Evolutionary conservation across 2,329 filamentous ascomycete genomes (phyloP), one percentile per base, ranked within the genome.

Genomic region (Trichoderma koningii): DNA sequence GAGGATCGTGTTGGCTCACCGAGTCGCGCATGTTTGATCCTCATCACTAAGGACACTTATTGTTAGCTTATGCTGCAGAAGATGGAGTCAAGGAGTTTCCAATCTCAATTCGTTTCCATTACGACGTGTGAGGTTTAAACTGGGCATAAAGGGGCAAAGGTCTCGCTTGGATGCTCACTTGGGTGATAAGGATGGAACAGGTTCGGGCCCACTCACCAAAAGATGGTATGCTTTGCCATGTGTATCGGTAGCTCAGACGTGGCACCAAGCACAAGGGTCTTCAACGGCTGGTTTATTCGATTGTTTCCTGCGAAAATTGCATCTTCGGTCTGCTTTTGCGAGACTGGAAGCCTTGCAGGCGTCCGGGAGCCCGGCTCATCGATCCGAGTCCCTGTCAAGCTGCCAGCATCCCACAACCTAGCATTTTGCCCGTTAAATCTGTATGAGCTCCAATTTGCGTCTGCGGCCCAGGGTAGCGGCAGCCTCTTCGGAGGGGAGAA

Each of bases 331-430:
- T 75, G 71, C 64, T 67, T 71, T 23, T 69, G 65, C 28, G 74
- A 72, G 47, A 69, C 66, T 30, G 68, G 61, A 2, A 70, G 67
- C 34, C 69, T 69, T 7, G 69, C 59, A 28, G 71, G 42, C 50
- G 64, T 66, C 19, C 67, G 69, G 45, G 72, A 68, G 66, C 78
- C 80, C 21, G 74, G 73, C 53, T 81, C 78, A 61, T 78, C 67
- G 14, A 77, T 75, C 50, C 79, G 71, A 5, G 81, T 79, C 23
- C 84, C 74, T 26, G 79, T 80, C 67, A 82, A 84, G 48, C 81
- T 82, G 41, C 78, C 79, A 19, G 79, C 82, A 66, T 82, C 80
- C 83, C 83, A 85, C 60, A 82, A 82, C 45, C 76, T 83, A 34
- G 66, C 68, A 68, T 67, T 71, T 21, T 61, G 68, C 38, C 51